phyloP scores from a whole-genome alignment of 2,329 filamentous ascomycete species.

The Aspergillus flavus region DNA sequence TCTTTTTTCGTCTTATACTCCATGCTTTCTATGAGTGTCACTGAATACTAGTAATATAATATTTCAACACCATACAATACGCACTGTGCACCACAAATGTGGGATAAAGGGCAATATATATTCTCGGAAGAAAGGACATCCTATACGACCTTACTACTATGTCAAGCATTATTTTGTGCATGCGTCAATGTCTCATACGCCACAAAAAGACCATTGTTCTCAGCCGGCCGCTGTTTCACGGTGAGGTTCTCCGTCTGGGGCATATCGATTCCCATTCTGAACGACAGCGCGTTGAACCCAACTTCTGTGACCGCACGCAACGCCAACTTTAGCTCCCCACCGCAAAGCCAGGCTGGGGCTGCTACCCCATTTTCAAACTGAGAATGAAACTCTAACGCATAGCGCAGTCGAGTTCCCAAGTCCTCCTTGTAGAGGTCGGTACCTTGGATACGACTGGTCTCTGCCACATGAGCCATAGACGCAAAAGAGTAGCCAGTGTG shows the following conservation, averaged over 20 bases:
- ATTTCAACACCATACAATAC: no score
- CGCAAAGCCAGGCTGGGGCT: not conserved
- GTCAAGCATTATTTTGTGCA: not conserved
- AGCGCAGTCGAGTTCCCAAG: not conserved
- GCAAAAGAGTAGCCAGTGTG: not conserved
- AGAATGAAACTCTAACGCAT: constrained; percentile 1
- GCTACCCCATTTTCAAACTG: not conserved
- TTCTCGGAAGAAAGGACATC: no score
- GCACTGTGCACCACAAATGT: no score
- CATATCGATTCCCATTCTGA: not conserved
- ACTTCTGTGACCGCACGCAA: not conserved
- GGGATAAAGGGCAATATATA: no score
- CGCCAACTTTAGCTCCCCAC: not conserved
- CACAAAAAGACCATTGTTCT: not conserved
- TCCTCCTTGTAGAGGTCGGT: not conserved
- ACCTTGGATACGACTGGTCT: not conserved
- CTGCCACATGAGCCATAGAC: constrained; percentile 1
- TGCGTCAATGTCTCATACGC: constrained; percentile 1
- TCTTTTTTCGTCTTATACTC: no score
- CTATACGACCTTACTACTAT: not conserved
- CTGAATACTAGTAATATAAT: no score
- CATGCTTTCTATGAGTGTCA: no score
- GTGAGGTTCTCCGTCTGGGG: not conserved
- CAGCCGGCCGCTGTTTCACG: not conserved
- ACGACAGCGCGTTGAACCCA: constrained; percentile 1